Conservation (phyloP, 441 rosid species). For the Corymbia citriodora region DNA sequence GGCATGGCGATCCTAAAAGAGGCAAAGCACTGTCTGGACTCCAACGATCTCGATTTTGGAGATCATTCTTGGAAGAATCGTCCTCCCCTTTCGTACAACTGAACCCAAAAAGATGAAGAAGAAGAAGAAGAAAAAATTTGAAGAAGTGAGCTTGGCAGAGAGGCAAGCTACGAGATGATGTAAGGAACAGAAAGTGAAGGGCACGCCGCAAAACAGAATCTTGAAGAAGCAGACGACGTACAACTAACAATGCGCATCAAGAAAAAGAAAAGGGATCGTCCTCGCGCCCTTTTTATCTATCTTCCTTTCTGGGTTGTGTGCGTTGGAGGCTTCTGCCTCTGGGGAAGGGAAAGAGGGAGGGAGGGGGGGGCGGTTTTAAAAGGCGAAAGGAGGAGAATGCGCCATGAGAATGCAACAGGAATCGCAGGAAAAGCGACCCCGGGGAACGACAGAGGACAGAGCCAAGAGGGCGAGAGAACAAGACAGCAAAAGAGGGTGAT, state of each 20-base stretch:
- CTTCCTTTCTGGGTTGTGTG: background rate
- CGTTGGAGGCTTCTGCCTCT: background rate
- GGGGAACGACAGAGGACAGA: background rate
- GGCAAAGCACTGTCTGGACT: background rate
- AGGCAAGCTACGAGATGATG: background rate
- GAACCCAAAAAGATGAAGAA: background rate
- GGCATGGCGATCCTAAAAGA: background rate
- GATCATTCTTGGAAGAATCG: background rate
- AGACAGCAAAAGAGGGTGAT: background rate
- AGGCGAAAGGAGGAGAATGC: background rate
- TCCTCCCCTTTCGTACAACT: background rate
- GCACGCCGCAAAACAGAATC: background rate
- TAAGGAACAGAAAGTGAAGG: background rate
- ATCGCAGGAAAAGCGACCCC: background rate
- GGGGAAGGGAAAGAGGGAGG: background rate
- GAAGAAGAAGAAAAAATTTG: background rate
- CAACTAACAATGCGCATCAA: background rate
- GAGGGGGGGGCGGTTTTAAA: no score
- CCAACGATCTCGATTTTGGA: background rate
- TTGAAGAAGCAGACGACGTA: background rate
- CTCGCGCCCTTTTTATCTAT: background rate
- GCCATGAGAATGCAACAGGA: background rate
- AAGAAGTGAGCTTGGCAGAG: background rate
- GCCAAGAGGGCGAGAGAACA: background rate
- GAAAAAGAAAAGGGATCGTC: background rate